These are phyloP conservation scores for Intubia oerlemansii DNA, from an alignment of 2,329 filamentous ascomycete species.

Conservation along the genomic window DNA sequence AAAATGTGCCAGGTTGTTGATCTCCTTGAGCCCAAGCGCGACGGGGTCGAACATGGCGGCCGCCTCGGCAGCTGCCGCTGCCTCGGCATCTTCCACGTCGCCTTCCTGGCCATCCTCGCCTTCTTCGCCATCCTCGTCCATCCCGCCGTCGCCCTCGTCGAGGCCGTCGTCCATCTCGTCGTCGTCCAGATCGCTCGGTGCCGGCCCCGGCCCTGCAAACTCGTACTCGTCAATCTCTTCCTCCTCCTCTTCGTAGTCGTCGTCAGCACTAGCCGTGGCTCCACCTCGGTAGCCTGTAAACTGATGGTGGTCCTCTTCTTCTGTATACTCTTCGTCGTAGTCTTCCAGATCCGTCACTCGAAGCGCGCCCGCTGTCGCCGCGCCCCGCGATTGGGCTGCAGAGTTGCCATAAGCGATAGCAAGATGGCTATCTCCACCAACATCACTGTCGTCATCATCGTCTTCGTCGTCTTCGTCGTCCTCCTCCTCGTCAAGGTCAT, in stretches of 20 bases:
- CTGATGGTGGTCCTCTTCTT: too few relatives aligned
- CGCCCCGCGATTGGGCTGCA: too few relatives aligned
- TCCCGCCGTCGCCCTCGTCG: not conserved
- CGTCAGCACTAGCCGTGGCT: not conserved
- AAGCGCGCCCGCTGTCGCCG: too few relatives aligned
- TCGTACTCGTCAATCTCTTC: conserved; percentile 5
- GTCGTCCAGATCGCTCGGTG: not conserved
- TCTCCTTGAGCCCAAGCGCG: conserved; percentile 49
- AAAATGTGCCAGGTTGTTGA: conserved; percentile 65
- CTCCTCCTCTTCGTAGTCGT: conserved; percentile 3
- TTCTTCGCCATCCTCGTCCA: not conserved
- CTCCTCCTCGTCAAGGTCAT: not conserved
- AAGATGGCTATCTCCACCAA: too few relatives aligned
- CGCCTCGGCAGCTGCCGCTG: conserved; percentile 7
- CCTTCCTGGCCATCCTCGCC: conserved; percentile 6
- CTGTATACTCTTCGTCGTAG: too few relatives aligned
- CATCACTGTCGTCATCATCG: conserved; percentile 6
- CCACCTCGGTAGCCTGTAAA: too few relatives aligned
- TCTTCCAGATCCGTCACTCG: too few relatives aligned
- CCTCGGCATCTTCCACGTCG: conserved; percentile 4
- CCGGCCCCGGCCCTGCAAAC: not conserved
- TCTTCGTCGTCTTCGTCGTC: conserved; percentile 3
- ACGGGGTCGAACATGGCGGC: conserved; percentile 31
- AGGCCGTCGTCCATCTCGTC: not conserved
- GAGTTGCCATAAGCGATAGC: too few relatives aligned